Percentiles rank a stretch among this genome's conserved stretches.
Evolutionary conservation across 169 alveolate genomes (phyloP).

Genomic region (Perkinsus marinus): DNA sequence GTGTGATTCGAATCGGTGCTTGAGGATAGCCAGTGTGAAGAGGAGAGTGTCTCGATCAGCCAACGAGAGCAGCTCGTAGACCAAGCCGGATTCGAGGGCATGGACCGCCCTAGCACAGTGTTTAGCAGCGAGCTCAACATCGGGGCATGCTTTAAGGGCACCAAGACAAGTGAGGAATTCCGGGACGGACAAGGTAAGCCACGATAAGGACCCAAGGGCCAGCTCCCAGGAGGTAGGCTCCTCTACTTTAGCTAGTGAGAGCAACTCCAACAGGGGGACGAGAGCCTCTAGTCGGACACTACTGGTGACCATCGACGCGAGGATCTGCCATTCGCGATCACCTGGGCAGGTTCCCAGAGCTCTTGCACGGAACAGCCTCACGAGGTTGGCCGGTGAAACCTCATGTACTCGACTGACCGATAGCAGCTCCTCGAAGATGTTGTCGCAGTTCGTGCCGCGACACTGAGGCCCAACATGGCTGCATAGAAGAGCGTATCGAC

Average conservation of each 20-base stretch:
- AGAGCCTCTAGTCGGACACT: not conserved
- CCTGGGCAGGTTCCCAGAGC: not conserved
- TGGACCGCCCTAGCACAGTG: not conserved
- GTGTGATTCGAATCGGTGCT: not conserved
- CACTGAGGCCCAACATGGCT: not conserved
- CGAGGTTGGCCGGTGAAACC: not conserved
- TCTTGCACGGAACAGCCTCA: not conserved
- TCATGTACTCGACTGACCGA: not conserved
- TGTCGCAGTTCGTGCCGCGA: not conserved
- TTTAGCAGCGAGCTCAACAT: not conserved
- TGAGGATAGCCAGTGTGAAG: not conserved
- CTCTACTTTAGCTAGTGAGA: not conserved
- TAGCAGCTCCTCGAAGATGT: not conserved
- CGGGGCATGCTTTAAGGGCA: not conserved
- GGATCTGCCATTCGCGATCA: not conserved
- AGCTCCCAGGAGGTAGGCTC: not conserved
- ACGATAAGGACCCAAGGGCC: not conserved
- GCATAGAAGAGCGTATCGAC: not conserved
- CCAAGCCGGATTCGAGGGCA: not conserved
- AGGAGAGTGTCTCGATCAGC: not conserved
- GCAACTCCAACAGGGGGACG: not conserved
- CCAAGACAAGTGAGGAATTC: not conserved
- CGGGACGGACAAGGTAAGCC: not conserved
- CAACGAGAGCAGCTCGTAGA: not conserved
- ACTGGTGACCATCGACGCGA: not conserved